Evolutionary conservation across 495 filamentous ascomycete genomes (phyloP).

Genomic region (Tetracladium setigerum): DNA sequence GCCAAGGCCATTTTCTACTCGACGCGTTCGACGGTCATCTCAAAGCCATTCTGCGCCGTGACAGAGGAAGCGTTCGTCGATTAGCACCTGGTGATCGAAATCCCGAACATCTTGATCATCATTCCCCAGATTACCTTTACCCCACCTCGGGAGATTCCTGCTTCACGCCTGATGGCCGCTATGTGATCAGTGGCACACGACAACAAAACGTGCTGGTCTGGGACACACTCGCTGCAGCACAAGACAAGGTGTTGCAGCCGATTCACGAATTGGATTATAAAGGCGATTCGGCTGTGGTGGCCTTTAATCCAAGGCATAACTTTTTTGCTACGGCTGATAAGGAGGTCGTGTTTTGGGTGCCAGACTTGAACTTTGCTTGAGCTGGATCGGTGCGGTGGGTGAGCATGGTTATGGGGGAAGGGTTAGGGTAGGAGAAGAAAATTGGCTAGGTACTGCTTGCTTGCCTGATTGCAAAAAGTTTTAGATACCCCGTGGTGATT

Average conservation of each 20-base stretch:
- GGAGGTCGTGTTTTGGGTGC: conserved; percentile 86
- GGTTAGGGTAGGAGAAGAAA: no score
- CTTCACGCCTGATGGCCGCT: conserved; percentile 82
- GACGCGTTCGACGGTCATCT: conserved; percentile 81
- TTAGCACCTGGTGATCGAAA: conserved; percentile 39
- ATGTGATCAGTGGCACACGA: conserved; percentile 68
- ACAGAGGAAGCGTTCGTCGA: conserved; percentile 33
- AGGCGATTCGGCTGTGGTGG: conserved; percentile 63
- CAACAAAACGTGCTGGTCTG: conserved; percentile 72
- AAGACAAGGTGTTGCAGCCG: conserved; percentile 57
- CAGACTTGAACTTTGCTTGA: conserved; percentile 51
- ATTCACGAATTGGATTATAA: conserved; percentile 54
- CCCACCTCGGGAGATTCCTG: conserved; percentile 71
- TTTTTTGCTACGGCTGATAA: conserved; percentile 82
- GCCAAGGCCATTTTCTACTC: conserved; percentile 74
- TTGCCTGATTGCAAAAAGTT: no score
- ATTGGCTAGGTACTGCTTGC: no score
- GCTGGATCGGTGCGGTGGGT: neutral
- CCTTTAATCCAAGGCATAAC: conserved; percentile 85
- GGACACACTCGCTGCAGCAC: conserved; percentile 58
- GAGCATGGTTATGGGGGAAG: no score
- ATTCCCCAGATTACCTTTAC: conserved; percentile 20
- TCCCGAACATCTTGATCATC: conserved; percentile 16
- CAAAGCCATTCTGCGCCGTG: conserved; percentile 52
- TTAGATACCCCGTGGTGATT: no score